Conservation (phyloP, 345 rosid genomes). For the Sisymbrium altissimum region DNA sequence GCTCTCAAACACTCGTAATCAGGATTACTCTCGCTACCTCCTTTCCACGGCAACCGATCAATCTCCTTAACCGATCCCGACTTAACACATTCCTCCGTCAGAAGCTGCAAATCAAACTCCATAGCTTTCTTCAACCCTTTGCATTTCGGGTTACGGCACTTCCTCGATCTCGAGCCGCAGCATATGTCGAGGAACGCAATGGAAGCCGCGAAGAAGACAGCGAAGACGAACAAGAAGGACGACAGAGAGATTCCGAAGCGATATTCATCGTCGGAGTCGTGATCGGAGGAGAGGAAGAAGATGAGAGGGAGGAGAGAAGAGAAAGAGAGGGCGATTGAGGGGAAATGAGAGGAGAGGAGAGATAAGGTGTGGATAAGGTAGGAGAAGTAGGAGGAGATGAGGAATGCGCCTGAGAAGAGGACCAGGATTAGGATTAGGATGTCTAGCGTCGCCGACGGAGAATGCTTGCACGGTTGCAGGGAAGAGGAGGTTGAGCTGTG, state of each 20-base stretch:
- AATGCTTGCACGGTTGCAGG: conserved; percentile 61
- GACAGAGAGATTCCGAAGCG: conserved; percentile 27
- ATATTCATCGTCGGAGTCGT: conserved; percentile 4
- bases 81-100: conserved; percentile 70
- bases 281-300: background rate
- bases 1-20: conserved; percentile 90
- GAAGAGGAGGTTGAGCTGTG: conserved; percentile 21
- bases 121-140: conserved; percentile 83
- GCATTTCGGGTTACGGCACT: conserved; percentile 63
- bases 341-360: conserved; percentile 58
- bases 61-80: conserved; percentile 52
- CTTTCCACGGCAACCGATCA: conserved; percentile 88
- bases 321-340: conserved; percentile 34
- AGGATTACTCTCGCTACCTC: conserved; percentile 71
- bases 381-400: conserved; percentile 76
- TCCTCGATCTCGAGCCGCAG: conserved; percentile 71
- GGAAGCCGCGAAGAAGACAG: conserved; percentile 44
- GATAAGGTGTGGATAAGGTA: conserved; percentile 77
- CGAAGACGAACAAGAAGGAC: conserved; percentile 59
- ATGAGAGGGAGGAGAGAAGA: conserved; percentile 31
- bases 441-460: conserved; percentile 86
- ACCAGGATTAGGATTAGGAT: conserved; percentile 71
- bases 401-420: conserved; percentile 72
- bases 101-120: conserved; percentile 95
- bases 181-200: conserved; percentile 43